Base-by-base conservation (phyloP, 2,329 filamentous ascomycete species). In the Xylariaceae sp. region DNA sequence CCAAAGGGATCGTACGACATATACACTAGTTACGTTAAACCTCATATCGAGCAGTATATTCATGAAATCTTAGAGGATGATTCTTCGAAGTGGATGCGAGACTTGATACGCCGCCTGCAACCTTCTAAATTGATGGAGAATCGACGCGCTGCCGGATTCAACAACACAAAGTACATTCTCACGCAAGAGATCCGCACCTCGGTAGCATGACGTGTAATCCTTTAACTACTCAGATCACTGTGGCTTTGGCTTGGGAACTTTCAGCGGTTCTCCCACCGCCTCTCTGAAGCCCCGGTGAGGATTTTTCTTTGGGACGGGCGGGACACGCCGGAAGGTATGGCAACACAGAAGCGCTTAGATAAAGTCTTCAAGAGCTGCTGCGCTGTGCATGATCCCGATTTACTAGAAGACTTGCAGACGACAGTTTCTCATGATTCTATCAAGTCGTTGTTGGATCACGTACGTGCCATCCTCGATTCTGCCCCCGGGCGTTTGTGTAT, bases 221-320 rank as follows among this genome's bases (percentile, higher is more conserved):
- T 1, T 37, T 53, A 6, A 59, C 62, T 1, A 48, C 52, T 0
- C 53, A 50, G 6, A 69, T 76, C 43, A 75, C 72, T 0, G 67
- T 57, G 1, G 62, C 76, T 12, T 56, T 73, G 10, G 71, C 72
- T 64, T 76, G 72, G 73, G 75, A 75, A 55, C 76, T 76, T 42
- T 62, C 70, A 1, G 65, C 65, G 16, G 64, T 75, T 1, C 70
- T 77, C 14, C 72, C 74, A 1, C 63, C 64, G 5, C 60, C 62
- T 21, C 62, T 66, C 14, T 77, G 74, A 73, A 70, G 74, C 48
- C 72, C 74, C 1, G 60, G 60, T 3, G 56, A 63, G n/a, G 68
- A 70, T 7, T 75, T n/a, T 76, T 45, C 60, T 74, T 2, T 74
- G 71, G 70, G 74, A 71, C 43, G 65, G 58, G 20, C 57, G 43